Evolutionary conservation across 805 yeast genomes (phyloP), one percentile per base, ranked within the genome.

Genomic region (Starmerella floricola): DNA sequence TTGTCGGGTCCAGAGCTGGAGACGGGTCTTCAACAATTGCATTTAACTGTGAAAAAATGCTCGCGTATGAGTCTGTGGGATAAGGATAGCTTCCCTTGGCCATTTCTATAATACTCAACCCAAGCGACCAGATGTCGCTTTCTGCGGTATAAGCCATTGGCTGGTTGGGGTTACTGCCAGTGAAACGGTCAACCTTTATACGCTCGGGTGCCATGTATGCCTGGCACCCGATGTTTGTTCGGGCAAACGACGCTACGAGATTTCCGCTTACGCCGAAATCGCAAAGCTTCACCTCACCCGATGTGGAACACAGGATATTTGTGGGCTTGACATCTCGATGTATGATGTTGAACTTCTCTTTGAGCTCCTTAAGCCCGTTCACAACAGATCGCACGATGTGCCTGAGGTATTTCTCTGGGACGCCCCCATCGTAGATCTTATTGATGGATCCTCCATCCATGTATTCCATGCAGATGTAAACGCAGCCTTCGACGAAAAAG

Each of bases 121-220:
- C 98, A 34, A 88, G 63, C 0, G 95, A 85, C 98, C 98, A 88
- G 47, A 88, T 76, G 62, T 88, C 98, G 8, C 94, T 79, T 57
- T 88, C 96, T 3, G 86, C 95, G 1, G 95, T 77, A 62, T 88
- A 88, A 0, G 91, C 33, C 36, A 37, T 28, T n/a, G 42, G 45
- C 39, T 45, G 35, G 24, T 36, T 38, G 6, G 48, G 48, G 66
- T 76, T 47, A 71, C 55, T 52, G 23, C 51, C 49, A 30, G 49
- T 44, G 29, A 54, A 51, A n/a, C 49, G 49, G 36, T 46, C 50
- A 15, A 51, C 52, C 44, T 52, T 50, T 53, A 91, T 91, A 56
- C 98, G 73, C 59, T 88, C 98, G 1, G 98, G 98, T 1, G 97
- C 97, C 97, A 91, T 91, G 62, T 88, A 88, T 1, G 94, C 81